Percentiles rank a stretch among this genome's conserved stretches.
Conservation (phyloP, 2,329 filamentous ascomycete species). For the Scytalidium sp. region DNA sequence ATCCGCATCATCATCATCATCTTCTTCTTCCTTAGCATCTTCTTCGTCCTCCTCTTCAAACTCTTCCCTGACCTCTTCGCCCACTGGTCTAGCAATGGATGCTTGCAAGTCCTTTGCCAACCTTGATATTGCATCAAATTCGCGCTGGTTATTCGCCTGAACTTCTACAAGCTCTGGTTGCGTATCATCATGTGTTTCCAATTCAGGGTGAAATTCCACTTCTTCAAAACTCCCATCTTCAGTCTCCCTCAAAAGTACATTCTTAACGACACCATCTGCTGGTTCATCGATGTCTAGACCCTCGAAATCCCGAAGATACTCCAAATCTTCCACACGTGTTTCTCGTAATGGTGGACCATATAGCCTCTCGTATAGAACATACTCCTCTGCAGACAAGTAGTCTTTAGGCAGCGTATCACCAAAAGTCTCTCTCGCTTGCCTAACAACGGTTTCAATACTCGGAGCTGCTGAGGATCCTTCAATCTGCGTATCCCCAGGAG, state of each 20-base stretch:
- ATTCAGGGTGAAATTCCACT: slow-evolving; percentile 38
- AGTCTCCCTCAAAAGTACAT: slow-evolving; percentile 51
- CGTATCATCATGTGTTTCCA: slow-evolving; percentile 7
- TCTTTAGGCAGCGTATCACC: slow-evolving; percentile 73
- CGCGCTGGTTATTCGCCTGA: slow-evolving; percentile 25
- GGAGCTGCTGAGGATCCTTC: slow-evolving; percentile 5
- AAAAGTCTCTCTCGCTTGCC: slow-evolving; percentile 70
- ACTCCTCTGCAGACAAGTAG: slow-evolving; percentile 68
- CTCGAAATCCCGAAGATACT: slow-evolving; percentile 22
- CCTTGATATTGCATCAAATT: slow-evolving; percentile 26
- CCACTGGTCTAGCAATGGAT: slow-evolving; percentile 19
- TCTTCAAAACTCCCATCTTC: slow-evolving; percentile 60
- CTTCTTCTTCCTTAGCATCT: slow-evolving; percentile 19
- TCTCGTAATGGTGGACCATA: slow-evolving; percentile 73
- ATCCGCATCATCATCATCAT: slow-evolving; percentile 20
- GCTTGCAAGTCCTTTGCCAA: slow-evolving; percentile 28
- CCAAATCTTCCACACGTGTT: slow-evolving; percentile 58
- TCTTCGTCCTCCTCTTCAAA: slow-evolving; percentile 22
- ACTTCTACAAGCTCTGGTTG: slow-evolving; percentile 14
- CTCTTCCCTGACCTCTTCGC: slow-evolving; percentile 21
- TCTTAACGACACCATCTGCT: slow-evolving; percentile 44
- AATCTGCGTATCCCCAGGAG: slow-evolving; percentile 1
- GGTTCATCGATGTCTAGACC: slow-evolving; percentile 20
- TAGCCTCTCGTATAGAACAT: slow-evolving; percentile 71
- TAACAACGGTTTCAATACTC: slow-evolving; percentile 61